Evolutionary conservation across 2,329 filamentous ascomycete genomes (phyloP), one percentile per base, ranked within the genome.

Genomic region (Aureobasidium sp.): DNA sequence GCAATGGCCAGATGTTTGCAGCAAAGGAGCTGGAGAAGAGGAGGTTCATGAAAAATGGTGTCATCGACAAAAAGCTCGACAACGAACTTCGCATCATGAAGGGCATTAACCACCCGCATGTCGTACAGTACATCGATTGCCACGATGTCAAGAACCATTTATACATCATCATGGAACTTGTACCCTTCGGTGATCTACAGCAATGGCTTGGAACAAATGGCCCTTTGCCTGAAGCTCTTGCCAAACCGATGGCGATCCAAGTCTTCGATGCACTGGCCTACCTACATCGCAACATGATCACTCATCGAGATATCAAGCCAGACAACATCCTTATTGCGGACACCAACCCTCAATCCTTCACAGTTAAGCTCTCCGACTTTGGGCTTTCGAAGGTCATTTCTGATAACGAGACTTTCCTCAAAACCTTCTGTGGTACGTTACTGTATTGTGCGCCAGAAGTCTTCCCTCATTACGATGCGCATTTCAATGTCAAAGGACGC

Each of bases 81-180:
- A 97, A 95, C 68, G 94, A 99, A 76, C 93, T 99, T 87, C 89
- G 85, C 66, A 97, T 99, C 68, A 97, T 99, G 91, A 85, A 88
- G 69, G 83, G 81, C 59, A 82, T 97, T 57, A 80, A 86, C 59
- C 94, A 99, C 77, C 83, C 85, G 2, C 93, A 97, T 68, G 92
- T 99, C 68, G 93, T 99, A 45, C 85, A 89, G 65, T 99, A 94
- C 70, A 85, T 95, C 61, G 91, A 96, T 68, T 90, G 94, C 70
- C 83, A 94, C 66, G 91, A 96, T 66, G 87, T 89, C 78, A 84
- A 86, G 48, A 81, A 89, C 44, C 81, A 91, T 71, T 81, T 97
- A 5, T 92, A 97, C 72, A 96, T 99, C 73, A 93, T 97, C 71
- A 99, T 99, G 94, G 94, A 99, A 70, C 96, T 84, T 67, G 85